Evolutionary conservation across 2,329 filamentous ascomycete species (phyloP).

Genomic region (Aureobasidium sp.): DNA sequence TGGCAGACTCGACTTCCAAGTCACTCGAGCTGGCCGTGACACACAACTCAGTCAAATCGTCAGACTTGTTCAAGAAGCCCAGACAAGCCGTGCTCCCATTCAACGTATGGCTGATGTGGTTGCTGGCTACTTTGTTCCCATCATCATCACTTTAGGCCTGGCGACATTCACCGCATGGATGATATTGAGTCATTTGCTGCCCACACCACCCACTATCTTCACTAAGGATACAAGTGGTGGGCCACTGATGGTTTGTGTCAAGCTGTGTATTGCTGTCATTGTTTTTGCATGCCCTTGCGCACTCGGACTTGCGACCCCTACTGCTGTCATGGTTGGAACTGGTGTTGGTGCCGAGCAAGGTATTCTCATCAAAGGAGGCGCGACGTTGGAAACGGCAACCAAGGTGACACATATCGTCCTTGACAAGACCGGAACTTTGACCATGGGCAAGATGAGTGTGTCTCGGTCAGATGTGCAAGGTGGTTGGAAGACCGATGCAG

Average conservation of each 20-base stretch:
- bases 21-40: slow-evolving; percentile 85
- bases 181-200: slow-evolving; percentile 79
- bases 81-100: slow-evolving; percentile 89
- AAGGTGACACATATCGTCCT: slow-evolving; percentile 85
- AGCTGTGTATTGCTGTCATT: slow-evolving; percentile 96
- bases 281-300: slow-evolving; percentile 97
- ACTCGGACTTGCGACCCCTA: slow-evolving; percentile 90
- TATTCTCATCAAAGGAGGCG: slow-evolving; percentile 95
- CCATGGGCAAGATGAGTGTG: slow-evolving; percentile 91
- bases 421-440: slow-evolving; percentile 94
- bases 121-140: slow-evolving; percentile 88
- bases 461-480: slow-evolving; percentile 61
- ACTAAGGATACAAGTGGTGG: slow-evolving; percentile 72
- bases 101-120: slow-evolving; percentile 86
- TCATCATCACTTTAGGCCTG: slow-evolving; percentile 76
- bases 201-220: slow-evolving; percentile 84
- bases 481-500: slow-evolving; percentile 62
- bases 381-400: slow-evolving; percentile 81
- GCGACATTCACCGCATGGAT: slow-evolving; percentile 89
- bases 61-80: slow-evolving; percentile 93
- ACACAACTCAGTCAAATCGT: slow-evolving; percentile 98
- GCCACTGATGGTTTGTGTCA: slow-evolving; percentile 91
- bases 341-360: slow-evolving; percentile 91
- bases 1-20: slow-evolving; percentile 83
- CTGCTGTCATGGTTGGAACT: slow-evolving; percentile 98